Base-by-base conservation (phyloP, 2,329 filamentous ascomycete genomes). In the Penicillium occitanis region DNA sequence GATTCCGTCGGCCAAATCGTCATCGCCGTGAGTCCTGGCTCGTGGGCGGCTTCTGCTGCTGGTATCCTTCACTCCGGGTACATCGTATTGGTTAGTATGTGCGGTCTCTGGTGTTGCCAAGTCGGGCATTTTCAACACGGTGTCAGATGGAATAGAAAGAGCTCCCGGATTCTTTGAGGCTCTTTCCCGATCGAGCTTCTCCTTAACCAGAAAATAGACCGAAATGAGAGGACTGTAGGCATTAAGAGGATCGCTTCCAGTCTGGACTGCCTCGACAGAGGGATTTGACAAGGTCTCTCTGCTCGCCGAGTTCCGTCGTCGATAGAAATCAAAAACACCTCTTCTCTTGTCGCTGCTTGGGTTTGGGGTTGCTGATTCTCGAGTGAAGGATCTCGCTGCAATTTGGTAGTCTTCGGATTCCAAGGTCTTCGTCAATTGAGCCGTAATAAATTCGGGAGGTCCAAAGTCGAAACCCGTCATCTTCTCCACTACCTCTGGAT, bases 391-490 rank as follows among this genome's bases (percentile, higher is more conserved):
- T 64, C 88, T 87, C n/a, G 96, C 84, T 5, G 92, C 93, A 66
- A 89, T 88, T 73, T 96, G 92, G 71, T 99, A 99, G 48, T 98
- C 94, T 6, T 96, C 93, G 0, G 93, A 97, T 72, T 96, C 91
- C 67, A 99, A 86, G n/a, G 93, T 87, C 69, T 90, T 91, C 10
- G 88, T 91, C 51, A 99, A 85, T 75, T 97, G 92, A 2, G 87
- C 82, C 65, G 87, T 89, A 74, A 99, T 97, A 65, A 87, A 87
- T 63, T 97, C 93, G 1, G 92, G 86, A 0, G 92, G 86, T 0
- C 95, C 95, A 80, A 98, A 99, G 77, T 98, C 96, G 77, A 99
- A 99, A 2, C 95, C 95, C 28, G 93, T 96, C 95, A 99, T 99
- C 71, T 91, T 93, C 59, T 92, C 87, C 65, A 99, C 87, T 4